phyloP scores from a whole-genome alignment of 352 stramenopile genomes.

The Blastocystis sp. region DNA sequence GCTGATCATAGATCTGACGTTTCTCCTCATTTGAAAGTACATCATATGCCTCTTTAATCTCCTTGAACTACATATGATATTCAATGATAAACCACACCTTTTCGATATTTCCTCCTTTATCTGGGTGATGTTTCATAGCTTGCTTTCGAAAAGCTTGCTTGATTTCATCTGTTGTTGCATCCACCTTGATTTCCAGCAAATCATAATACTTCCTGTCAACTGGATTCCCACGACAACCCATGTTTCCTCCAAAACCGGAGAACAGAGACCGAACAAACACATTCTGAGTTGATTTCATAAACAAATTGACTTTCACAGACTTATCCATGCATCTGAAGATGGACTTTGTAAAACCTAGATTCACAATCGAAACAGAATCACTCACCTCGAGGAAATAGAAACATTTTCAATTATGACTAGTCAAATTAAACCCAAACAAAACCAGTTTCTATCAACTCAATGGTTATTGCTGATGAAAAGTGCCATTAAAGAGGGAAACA shows the following conservation, averaged over 20 bases:
- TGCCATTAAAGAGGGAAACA: slow-evolving; percentile 8
- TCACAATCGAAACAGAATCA: not conserved
- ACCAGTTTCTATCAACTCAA: not conserved
- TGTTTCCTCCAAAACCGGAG: slow-evolving; percentile 39
- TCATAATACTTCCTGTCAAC: slow-evolving; percentile 67
- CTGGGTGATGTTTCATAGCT: slow-evolving; percentile 67
- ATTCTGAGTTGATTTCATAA: not conserved
- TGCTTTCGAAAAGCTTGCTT: slow-evolving; percentile 68
- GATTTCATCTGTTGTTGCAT: slow-evolving; percentile 67
- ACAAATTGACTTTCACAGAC: not conserved
- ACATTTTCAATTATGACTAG: slow-evolving; percentile 8
- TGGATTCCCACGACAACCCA: slow-evolving; percentile 59
- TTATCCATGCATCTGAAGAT: not conserved
- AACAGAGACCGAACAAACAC: slow-evolving; percentile 32
- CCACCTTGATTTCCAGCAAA: slow-evolving; percentile 65
- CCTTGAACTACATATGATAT: slow-evolving; percentile 61
- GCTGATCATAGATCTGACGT: slow-evolving; percentile 65
- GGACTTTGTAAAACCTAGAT: not conserved
- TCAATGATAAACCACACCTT: not conserved
- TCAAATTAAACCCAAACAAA: not conserved
- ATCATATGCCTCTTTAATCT: slow-evolving; percentile 66
- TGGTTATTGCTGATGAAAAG: slow-evolving; percentile 39
- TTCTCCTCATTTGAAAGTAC: slow-evolving; percentile 64
- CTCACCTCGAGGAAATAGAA: slow-evolving; percentile 44
- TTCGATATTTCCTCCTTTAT: slow-evolving; percentile 64